phyloP scores from a whole-genome alignment of 2,329 filamentous ascomycete species.

The Apiospora phragmitis region DNA sequence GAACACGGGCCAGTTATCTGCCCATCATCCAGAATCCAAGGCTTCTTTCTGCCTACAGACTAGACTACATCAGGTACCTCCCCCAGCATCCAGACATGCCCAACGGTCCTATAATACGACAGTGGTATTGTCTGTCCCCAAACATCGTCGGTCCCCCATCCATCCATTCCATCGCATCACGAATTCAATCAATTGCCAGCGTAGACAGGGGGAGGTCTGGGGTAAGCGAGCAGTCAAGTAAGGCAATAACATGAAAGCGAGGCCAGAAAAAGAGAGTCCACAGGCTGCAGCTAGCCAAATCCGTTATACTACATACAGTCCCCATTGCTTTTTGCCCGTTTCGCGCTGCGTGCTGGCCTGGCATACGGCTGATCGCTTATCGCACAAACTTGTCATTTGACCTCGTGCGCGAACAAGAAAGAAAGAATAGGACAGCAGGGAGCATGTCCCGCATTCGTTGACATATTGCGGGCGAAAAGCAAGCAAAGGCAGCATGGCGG shows the following conservation, averaged over 20 bases:
- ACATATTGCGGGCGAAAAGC: background rate
- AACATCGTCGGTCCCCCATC: background rate
- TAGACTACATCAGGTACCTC: constrained; percentile 7
- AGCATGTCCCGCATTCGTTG: background rate
- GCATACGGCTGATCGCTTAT: background rate
- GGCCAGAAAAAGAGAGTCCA: background rate
- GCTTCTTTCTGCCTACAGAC: background rate
- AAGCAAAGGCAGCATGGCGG: background rate
- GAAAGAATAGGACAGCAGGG: background rate
- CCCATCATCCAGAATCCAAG: background rate
- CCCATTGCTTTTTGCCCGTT: background rate
- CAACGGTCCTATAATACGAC: background rate
- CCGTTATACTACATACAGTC: background rate
- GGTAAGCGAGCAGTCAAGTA: background rate
- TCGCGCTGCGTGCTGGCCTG: background rate
- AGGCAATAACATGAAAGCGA: background rate
- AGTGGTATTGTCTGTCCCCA: background rate
- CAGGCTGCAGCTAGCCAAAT: background rate
- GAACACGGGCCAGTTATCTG: constrained; percentile 9
- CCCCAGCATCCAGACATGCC: background rate
- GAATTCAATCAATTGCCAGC: background rate
- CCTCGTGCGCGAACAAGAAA: background rate
- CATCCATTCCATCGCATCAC: background rate
- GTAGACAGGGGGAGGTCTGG: background rate
- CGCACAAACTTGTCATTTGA: background rate